Conservation (phyloP, 2,329 filamentous ascomycete species). For the Phialemoniopsis sp. region DNA sequence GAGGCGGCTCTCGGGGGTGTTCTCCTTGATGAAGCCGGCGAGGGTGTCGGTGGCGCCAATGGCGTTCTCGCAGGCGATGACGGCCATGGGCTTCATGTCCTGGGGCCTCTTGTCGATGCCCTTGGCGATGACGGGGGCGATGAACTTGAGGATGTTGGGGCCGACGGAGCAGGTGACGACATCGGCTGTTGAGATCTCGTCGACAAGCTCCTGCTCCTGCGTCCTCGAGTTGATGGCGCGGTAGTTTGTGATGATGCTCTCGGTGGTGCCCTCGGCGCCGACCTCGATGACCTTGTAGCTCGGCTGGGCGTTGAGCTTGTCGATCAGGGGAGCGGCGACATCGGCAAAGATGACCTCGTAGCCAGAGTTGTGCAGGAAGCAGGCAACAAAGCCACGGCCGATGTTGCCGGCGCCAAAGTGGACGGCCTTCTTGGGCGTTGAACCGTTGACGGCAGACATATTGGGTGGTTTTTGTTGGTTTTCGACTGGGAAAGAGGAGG, state of each 20-base stretch:
- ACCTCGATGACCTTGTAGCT: conserved; percentile 94
- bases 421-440: conserved; percentile 60
- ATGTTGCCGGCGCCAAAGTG: conserved; percentile 88
- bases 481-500: neutral
- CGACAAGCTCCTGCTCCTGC: conserved; percentile 73
- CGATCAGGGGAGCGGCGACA: conserved; percentile 80
- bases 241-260: conserved; percentile 89
- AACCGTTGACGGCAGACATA: conserved; percentile 2
- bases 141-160: conserved; percentile 93
- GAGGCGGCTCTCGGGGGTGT: conserved; percentile 66
- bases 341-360: conserved; percentile 97
- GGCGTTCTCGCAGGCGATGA: conserved; percentile 98
- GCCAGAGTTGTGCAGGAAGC: conserved; percentile 90
- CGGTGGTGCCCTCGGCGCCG: conserved; percentile 74
- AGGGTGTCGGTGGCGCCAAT: conserved; percentile 92
- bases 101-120: conserved; percentile 76
- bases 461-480: neutral
- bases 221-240: conserved; percentile 93
- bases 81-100: conserved; percentile 65
- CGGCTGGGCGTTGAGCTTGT: conserved; percentile 68
- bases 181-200: conserved; percentile 84
- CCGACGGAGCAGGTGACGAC: conserved; percentile 96
- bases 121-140: conserved; percentile 92
- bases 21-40: conserved; percentile 73
- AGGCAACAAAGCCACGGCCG: conserved; percentile 80